Base-by-base conservation (phyloP, 768 basidiomycete species). In the Phylloporus sp. region DNA sequence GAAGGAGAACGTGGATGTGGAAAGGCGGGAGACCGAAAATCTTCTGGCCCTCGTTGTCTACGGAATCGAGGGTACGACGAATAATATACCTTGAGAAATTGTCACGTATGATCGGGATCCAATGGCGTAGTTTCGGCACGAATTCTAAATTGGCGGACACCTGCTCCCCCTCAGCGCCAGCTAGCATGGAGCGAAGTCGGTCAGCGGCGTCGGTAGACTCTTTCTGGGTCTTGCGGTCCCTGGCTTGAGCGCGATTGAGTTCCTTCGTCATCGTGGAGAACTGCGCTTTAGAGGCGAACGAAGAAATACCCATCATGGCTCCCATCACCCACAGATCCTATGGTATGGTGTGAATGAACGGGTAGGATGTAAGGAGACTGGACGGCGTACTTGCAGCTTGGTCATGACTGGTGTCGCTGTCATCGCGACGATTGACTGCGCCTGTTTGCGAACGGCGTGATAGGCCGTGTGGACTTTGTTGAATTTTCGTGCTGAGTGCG, bases 271-370 rank as follows among this genome's bases (percentile, higher is more conserved):
- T 45, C 1, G 22, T 2, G 6, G 39, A 5, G 11, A 20, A 49
- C 5, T 6, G 6, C 0, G 1, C 2, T 9, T 45, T 39, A 22
- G 38, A 2, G 1, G 8, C 12, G n/a, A 54, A 39, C 1, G 2
- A 0, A 0, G 8, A 2, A 0, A 50, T 51, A 0, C 34, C 50
- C 39, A 55, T 24, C 10, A 47, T 15, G 4, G 35, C 13, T 1
- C 54, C 54, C 11, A 55, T 47, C 2, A 55, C 27, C 54, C 54
- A 55, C 4, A 55, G 18, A 29, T 55, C 45, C 50, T 55, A 16
- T 3, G 16, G 18, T 5, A 36, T n/a, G 18, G 31, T 32, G 31
- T 32, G 31, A 32, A 32, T 32, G 31, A 32, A 32, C 31, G 11
- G 31, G 31, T 32, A 32, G 31, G 31, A 32, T 12, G 31, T 32